Conservation (phyloP, 495 filamentous ascomycete species). For the Staphylotrichum tortipilum region DNA sequence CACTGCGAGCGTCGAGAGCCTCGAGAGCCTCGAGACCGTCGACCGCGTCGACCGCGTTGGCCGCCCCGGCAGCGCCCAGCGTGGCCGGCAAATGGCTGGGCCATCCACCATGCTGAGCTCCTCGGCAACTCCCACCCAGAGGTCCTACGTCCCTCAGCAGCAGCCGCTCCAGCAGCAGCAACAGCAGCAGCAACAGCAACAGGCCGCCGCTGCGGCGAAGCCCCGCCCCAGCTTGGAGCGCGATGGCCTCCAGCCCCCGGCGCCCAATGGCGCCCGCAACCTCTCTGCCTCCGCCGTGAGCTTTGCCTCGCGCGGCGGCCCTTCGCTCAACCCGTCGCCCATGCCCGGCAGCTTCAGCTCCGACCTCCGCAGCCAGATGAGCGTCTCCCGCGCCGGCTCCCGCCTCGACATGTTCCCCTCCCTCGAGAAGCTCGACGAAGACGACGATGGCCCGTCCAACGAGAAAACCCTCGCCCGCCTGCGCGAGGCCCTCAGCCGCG, state of each 20-base stretch:
- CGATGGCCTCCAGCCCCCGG: slow-evolving; percentile 44
- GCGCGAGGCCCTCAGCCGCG: slow-evolving; percentile 77
- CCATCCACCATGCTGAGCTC: slow-evolving; percentile 51
- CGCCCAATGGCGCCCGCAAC: slow-evolving; percentile 31
- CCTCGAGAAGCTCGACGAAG: slow-evolving; percentile 57
- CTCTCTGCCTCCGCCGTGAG: slow-evolving; percentile 53
- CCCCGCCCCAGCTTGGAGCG: slow-evolving; percentile 41
- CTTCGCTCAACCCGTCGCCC: slow-evolving; percentile 56
- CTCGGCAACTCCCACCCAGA: slow-evolving; percentile 65
- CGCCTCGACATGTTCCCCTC: slow-evolving; percentile 51
- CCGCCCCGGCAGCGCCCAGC: no score
- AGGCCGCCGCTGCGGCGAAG: slow-evolving; percentile 24
- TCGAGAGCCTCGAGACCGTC: no score
- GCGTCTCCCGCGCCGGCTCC: slow-evolving; percentile 58
- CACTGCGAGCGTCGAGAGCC: slow-evolving; percentile 22
- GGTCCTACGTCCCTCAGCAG: slow-evolving; percentile 51
- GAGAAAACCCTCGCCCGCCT: slow-evolving; percentile 69
- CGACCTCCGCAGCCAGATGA: slow-evolving; percentile 68
- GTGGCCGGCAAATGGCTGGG: slow-evolving; percentile 46
- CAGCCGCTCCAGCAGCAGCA: slow-evolving; percentile 2
- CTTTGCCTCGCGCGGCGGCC: slow-evolving; percentile 55
- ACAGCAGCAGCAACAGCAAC: slow-evolving; percentile 1
- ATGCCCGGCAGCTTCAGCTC: slow-evolving; percentile 90
- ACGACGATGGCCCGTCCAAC: slow-evolving; percentile 50
- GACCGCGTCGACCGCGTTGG: no score